These are phyloP conservation scores for Berkeleyomyces rouxiae DNA, from an alignment of 2,329 filamentous ascomycete genomes.

Conservation along the genomic window DNA sequence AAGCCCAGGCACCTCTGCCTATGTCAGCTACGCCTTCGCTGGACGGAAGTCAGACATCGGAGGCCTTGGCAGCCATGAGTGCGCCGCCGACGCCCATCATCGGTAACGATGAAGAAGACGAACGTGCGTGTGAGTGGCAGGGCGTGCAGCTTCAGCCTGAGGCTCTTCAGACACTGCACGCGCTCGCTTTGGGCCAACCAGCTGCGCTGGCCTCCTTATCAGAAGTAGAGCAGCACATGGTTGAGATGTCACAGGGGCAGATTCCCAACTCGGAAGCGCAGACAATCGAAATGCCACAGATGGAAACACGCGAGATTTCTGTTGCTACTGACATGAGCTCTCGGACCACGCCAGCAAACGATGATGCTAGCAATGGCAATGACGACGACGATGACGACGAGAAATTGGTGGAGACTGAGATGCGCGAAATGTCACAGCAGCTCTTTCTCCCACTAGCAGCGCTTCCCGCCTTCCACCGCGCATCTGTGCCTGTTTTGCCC, in stretches of 20 bases:
- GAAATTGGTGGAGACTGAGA: slow-evolving; percentile 5
- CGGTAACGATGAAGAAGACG: slow-evolving; percentile 34
- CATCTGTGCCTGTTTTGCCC: slow-evolving; percentile 28
- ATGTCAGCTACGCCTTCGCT: slow-evolving; percentile 72
- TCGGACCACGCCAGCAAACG: not conserved
- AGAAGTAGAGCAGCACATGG: slow-evolving; percentile 37
- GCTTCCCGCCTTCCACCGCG: slow-evolving; percentile 33
- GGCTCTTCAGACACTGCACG: slow-evolving; percentile 58
- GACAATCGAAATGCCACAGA: slow-evolving; percentile 28
- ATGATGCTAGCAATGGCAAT: not conserved
- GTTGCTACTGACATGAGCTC: not conserved
- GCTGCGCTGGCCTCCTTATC: slow-evolving; percentile 28
- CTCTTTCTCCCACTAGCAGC: slow-evolving; percentile 16
- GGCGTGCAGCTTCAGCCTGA: slow-evolving; percentile 62
- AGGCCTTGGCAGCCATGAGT: slow-evolving; percentile 69
- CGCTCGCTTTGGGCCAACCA: slow-evolving; percentile 39
- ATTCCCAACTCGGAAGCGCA: not conserved
- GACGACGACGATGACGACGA: slow-evolving; percentile 7
- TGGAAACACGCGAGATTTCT: slow-evolving; percentile 11
- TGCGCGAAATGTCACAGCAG: slow-evolving; percentile 9
- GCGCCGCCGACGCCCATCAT: slow-evolving; percentile 72
- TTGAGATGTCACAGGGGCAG: slow-evolving; percentile 17
- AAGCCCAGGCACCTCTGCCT: slow-evolving; percentile 49
- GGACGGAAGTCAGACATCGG: slow-evolving; percentile 75
- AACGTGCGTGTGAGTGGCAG: slow-evolving; percentile 44